These are phyloP conservation scores for Physcomitrium patens DNA, from an alignment of 225 moss, liverwort and hornwort species.

Conservation along the genomic window DNA sequence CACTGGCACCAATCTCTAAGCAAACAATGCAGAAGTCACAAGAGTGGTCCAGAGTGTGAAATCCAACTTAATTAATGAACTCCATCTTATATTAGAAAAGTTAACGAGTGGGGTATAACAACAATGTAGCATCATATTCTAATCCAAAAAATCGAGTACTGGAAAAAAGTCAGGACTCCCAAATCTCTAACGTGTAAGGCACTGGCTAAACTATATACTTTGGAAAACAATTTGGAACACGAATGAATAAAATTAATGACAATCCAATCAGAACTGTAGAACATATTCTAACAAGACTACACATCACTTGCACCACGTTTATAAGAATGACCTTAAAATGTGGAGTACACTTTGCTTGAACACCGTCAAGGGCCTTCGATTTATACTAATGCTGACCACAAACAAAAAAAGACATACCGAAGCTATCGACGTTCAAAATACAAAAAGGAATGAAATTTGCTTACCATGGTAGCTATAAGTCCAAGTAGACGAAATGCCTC, in stretches of 20 bases:
- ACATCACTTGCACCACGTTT: not conserved
- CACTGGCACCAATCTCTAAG: constrained; percentile 62
- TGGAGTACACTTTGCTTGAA: not conserved
- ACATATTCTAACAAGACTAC: not conserved
- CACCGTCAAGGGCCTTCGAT: constrained; percentile 10
- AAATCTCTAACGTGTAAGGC: not conserved
- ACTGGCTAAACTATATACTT: no score
- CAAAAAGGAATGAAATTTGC: constrained; percentile 19
- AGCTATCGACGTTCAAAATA: constrained; percentile 5
- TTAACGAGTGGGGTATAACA: not conserved
- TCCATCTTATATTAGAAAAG: constrained; percentile 11
- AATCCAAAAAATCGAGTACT: not conserved
- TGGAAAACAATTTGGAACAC: not conserved
- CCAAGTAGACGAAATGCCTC: constrained; percentile 83
- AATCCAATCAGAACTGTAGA: not conserved
- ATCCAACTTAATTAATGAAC: not conserved
- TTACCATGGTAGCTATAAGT: constrained; percentile 72
- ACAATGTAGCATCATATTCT: not conserved
- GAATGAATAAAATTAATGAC: not conserved
- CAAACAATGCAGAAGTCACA: constrained; percentile 18
- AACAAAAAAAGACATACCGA: constrained; percentile 13
- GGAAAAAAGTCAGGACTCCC: not conserved
- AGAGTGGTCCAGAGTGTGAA: constrained; percentile 22
- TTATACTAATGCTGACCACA: constrained; percentile 1
- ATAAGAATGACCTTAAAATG: constrained; percentile 1